Conservation (phyloP, 148 eudicot genomes). For the Spergularia bocconei region DNA sequence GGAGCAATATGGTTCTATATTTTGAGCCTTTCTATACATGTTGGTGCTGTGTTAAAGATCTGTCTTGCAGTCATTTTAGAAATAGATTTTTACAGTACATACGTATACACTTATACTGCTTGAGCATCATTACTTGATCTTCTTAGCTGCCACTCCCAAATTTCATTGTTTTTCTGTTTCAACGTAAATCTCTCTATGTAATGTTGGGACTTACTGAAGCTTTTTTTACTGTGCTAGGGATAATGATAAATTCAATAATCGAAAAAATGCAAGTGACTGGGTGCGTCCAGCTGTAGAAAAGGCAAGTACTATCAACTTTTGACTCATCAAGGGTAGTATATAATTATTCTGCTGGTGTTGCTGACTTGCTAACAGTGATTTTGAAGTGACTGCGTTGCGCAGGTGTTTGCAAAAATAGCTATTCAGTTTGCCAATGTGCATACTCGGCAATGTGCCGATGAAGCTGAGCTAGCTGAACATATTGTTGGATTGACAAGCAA, state of each 20-base stretch:
- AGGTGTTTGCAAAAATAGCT: constrained; percentile 67
- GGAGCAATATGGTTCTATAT: neutral
- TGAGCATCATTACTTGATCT: neutral
- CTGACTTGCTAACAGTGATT: neutral
- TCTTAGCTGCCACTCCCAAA: neutral
- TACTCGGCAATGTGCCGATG: constrained; percentile 79
- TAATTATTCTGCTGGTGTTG: neutral
- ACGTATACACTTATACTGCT: neutral
- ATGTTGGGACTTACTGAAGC: neutral
- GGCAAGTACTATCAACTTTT: constrained; percentile 35
- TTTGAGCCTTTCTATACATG: neutral
- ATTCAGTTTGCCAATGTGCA: constrained; percentile 73
- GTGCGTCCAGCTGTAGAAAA: constrained; percentile 86
- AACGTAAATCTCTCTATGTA: neutral
- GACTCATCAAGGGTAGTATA: neutral
- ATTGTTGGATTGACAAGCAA: constrained; percentile 79
- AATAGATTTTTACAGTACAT: neutral
- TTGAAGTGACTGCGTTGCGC: neutral
- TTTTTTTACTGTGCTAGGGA: constrained; percentile 48
- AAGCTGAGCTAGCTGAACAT: constrained; percentile 95
- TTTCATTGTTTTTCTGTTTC: neutral
- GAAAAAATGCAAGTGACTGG: constrained; percentile 48
- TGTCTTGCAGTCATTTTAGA: neutral
- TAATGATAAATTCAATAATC: constrained; percentile 70
- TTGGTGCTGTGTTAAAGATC: neutral